A percentile compares a stretch with the other conserved stretches of the same genome.
Conservation (phyloP, 176 grass and related monocot genomes). For the Aegilops sharonensis region DNA sequence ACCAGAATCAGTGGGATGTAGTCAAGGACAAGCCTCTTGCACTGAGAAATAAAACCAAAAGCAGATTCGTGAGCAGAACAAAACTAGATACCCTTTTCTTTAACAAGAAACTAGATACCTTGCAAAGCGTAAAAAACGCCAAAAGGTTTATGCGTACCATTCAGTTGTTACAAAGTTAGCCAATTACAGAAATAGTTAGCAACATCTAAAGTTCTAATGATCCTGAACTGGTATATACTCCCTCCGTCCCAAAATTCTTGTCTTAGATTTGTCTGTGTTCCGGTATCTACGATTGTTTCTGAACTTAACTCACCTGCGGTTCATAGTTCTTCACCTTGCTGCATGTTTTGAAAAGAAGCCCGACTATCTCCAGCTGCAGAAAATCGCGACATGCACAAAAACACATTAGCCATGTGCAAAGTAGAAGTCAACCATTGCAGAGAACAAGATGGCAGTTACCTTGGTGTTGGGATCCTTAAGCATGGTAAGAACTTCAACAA, state of each 20-base stretch:
- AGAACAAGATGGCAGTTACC: constrained; percentile 12
- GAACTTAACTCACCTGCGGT: constrained; percentile 36
- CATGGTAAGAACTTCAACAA: constrained; percentile 49
- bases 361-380: constrained; percentile 43
- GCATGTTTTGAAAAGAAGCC: constrained; percentile 53
- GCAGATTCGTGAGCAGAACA: neutral
- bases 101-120: neutral
- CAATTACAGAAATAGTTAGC: constrained; percentile 6
- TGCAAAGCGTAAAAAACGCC: neutral
- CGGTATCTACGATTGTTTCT: neutral
- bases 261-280: neutral
- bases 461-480: constrained; percentile 54
- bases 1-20: constrained; percentile 52
- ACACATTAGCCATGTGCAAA: neutral
- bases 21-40: constrained; percentile 51
- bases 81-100: neutral
- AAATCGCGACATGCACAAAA: neutral
- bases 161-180: neutral
- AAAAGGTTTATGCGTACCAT: neutral
- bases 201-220: neutral
- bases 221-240: neutral
- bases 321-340: constrained; percentile 36
- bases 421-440: neutral
- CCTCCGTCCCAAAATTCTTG: too few species aligned
- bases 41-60: constrained; percentile 37